Evolutionary conservation across 1,284 basidiomycete genomes (phyloP).

Genomic region (Caloboletus firmus): DNA sequence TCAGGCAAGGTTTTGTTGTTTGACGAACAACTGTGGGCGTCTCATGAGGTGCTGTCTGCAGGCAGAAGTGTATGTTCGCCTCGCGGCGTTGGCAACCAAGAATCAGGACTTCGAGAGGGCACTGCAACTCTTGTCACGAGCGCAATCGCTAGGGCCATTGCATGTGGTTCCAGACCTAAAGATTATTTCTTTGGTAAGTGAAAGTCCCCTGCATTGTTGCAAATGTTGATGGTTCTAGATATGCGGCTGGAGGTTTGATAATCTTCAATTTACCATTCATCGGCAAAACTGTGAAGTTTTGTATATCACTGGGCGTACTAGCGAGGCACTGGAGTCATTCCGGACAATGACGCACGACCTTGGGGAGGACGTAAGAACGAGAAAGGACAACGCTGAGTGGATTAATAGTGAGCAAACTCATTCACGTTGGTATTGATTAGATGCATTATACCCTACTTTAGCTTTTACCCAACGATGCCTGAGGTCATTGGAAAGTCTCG

Average conservation of each 20-base stretch:
- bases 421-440: not conserved
- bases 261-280: not conserved
- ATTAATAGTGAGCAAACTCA: not conserved
- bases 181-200: constrained; percentile 3
- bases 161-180: not conserved
- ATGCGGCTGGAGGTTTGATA: constrained; percentile 15
- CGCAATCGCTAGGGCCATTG: constrained; percentile 7
- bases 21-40: not conserved
- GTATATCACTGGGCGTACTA: not conserved
- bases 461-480: constrained; percentile 2
- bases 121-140: not conserved
- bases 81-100: not conserved
- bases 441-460: not conserved
- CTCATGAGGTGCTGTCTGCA: not conserved
- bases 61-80: constrained; percentile 11
- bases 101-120: constrained; percentile 3
- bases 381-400: constrained; percentile 7
- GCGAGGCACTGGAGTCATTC: constrained; percentile 1
- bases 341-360: not conserved
- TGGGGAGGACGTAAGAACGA: not conserved
- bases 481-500: not conserved
- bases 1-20: constrained; percentile 2
- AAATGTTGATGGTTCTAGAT: constrained; percentile 3
- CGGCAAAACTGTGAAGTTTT: constrained; percentile 5
- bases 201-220: not conserved